Percentiles rank a stretch among this genome's conserved stretches.
phyloP scores from a whole-genome alignment of 768 basidiomycete species.

The Leucocoprinus sp. region DNA sequence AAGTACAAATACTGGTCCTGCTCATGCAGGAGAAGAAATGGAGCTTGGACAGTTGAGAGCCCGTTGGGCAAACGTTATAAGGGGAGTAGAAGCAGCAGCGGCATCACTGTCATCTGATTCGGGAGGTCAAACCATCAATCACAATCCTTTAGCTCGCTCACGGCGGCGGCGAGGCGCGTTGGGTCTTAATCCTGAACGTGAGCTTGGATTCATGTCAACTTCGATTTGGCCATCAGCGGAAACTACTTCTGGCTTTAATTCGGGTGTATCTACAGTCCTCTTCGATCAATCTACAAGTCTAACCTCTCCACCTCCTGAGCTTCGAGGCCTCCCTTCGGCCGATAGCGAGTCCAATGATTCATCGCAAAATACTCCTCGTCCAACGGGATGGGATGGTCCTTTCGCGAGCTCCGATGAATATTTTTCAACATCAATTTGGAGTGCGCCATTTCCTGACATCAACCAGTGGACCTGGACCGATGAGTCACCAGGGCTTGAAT shows the following conservation, averaged over 20 bases:
- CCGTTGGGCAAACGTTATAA: constrained; percentile 8
- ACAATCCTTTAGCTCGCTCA: not conserved
- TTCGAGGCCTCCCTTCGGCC: not conserved
- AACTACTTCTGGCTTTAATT: not conserved
- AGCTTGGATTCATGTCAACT: not conserved
- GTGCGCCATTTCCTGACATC: not conserved
- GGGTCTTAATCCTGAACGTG: constrained; percentile 2
- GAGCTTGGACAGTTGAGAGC: constrained; percentile 7
- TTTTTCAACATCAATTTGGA: constrained; percentile 5
- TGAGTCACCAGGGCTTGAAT: not conserved
- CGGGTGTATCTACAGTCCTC: not conserved
- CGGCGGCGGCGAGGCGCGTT: constrained; percentile 4
- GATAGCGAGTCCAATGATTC: not conserved
- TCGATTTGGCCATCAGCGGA: not conserved
- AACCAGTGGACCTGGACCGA: constrained; percentile 9
- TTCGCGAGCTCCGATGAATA: constrained; percentile 1
- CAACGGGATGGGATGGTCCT: constrained; percentile 1
- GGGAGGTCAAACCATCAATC: not conserved
- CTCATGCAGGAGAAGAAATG: not conserved
- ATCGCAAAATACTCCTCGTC: constrained; percentile 3
- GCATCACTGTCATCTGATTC: not conserved
- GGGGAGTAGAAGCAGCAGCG: constrained; percentile 7
- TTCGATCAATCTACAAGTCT: not conserved
- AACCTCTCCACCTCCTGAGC: constrained; percentile 6
- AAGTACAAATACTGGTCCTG: not conserved